Evolutionary conservation across 106 monocot genomes (phyloP).

Genomic region (Xerophyta viscosa): DNA sequence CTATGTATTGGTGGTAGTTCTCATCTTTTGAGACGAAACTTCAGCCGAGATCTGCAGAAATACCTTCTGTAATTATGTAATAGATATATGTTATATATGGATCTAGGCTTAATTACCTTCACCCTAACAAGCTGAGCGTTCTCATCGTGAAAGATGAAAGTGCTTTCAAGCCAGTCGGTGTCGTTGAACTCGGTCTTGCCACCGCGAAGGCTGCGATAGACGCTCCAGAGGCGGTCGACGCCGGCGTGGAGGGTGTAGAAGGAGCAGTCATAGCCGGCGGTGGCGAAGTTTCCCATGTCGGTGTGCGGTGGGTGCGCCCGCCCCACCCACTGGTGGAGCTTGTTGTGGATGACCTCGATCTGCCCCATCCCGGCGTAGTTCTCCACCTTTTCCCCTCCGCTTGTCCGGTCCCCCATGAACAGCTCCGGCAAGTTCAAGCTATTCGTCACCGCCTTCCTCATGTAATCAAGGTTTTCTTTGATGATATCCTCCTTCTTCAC

Average conservation of each 20-base stretch:
- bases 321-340: slow-evolving; percentile 21
- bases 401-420: slow-evolving; percentile 27
- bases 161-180: slow-evolving; percentile 6
- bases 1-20: too few relatives aligned
- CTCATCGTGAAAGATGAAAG: slow-evolving; percentile 16
- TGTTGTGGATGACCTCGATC: slow-evolving; percentile 17
- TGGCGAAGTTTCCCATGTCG: slow-evolving; percentile 25
- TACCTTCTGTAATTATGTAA: too few relatives aligned
- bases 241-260: slow-evolving; percentile 25
- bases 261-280: slow-evolving; percentile 12
- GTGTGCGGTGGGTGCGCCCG: background rate
- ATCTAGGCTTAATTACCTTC: background rate
- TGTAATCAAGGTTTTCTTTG: slow-evolving; percentile 9
- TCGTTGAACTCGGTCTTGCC: slow-evolving; percentile 6
- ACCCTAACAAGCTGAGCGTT: slow-evolving; percentile 3
- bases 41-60: too few relatives aligned
- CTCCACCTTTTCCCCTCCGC: background rate
- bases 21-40: too few relatives aligned
- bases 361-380: background rate
- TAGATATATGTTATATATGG: too few relatives aligned
- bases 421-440: slow-evolving; percentile 8
- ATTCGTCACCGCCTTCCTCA: slow-evolving; percentile 10
- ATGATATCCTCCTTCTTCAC: background rate
- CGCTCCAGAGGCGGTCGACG: slow-evolving; percentile 28
- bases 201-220: slow-evolving; percentile 13